Percentiles rank a stretch among this genome's conserved stretches.
These are phyloP conservation scores for Xylaria longipes DNA, from an alignment of 495 filamentous ascomycete genomes.

Conservation along the genomic window DNA sequence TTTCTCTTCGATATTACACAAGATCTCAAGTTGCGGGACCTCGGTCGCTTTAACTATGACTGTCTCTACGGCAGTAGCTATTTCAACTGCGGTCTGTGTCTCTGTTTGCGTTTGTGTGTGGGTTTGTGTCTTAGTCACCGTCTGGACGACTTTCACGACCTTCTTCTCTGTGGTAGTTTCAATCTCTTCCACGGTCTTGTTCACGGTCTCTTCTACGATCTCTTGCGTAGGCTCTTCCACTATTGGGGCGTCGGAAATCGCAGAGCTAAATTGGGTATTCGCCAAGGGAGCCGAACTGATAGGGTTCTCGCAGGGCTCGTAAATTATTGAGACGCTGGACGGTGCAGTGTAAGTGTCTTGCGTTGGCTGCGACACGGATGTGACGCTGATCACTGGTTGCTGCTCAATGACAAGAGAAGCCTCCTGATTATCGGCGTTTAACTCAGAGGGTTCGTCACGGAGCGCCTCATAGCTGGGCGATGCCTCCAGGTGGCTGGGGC, in stretches of 20 bases:
- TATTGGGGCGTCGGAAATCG: neutral
- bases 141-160: constrained; percentile 46
- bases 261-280: neutral
- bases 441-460: neutral
- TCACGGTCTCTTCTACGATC: constrained; percentile 9
- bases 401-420: neutral
- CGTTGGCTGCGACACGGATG: neutral
- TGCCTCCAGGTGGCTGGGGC: constrained; percentile 11
- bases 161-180: constrained; percentile 41
- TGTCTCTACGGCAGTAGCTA: constrained; percentile 29
- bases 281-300: neutral
- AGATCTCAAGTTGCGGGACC: neutral
- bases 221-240: constrained; percentile 1
- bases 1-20: constrained; percentile 29
- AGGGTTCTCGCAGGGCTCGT: constrained; percentile 34
- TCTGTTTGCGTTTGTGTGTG: constrained; percentile 37
- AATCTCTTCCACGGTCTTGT: constrained; percentile 26
- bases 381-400: neutral
- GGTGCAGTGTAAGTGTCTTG: constrained; percentile 13
- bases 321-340: constrained; percentile 30
- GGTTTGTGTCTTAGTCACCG: constrained; percentile 43
- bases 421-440: neutral
- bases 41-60: constrained; percentile 36
- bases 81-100: constrained; percentile 40
- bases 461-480: neutral